Conservation (phyloP, 345 rosid species). For the Camelina hispida region DNA sequence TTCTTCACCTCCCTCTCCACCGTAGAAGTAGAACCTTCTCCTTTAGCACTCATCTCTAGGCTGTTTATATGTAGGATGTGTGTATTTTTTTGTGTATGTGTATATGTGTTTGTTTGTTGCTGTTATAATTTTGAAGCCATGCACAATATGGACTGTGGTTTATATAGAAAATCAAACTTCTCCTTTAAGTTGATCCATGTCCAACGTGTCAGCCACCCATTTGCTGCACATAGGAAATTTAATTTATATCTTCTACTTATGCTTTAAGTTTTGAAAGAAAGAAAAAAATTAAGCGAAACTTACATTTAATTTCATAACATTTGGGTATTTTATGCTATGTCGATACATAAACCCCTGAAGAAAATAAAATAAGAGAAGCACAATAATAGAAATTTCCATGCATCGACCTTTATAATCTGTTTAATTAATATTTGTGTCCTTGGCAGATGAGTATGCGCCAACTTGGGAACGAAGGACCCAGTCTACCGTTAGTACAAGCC, state of each 20-base stretch:
- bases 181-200: conserved; percentile 4
- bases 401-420: not conserved
- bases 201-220: conserved; percentile 28
- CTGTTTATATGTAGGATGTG: not conserved
- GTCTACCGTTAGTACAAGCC: not conserved
- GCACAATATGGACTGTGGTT: no score
- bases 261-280: not conserved
- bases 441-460: not conserved
- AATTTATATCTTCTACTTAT: conserved; percentile 1
- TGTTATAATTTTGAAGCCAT: conserved; percentile 2
- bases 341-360: not conserved
- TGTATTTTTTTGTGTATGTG: not conserved
- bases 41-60: conserved; percentile 36
- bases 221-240: not conserved
- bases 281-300: conserved; percentile 9
- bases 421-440: not conserved
- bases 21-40: conserved; percentile 15
- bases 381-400: conserved; percentile 11
- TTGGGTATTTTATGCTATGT: not conserved
- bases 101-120: not conserved
- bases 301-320: conserved; percentile 6
- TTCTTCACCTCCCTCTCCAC: conserved; percentile 30
- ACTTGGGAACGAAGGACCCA: conserved; percentile 9
- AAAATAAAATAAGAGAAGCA: not conserved
- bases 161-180: conserved; percentile 15